A percentile compares a stretch with the other conserved stretches of the same genome.
Conservation (phyloP, 2,329 filamentous ascomycete species). For the Fusarium sp. region DNA sequence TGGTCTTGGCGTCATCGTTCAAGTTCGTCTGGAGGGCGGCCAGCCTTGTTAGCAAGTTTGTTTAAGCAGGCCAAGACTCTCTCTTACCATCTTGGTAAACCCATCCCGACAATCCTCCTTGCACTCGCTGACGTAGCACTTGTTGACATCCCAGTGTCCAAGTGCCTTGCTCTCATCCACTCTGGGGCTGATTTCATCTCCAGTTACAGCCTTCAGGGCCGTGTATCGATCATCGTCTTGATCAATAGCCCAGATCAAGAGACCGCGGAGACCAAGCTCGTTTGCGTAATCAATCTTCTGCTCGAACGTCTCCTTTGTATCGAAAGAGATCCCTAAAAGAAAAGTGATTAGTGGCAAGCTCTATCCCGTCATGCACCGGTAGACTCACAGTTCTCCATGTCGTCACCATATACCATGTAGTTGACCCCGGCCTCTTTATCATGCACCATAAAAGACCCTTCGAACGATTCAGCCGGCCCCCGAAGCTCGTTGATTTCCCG, state of each 20-base stretch:
- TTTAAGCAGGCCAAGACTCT: background rate
- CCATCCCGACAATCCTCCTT: constrained; percentile 1
- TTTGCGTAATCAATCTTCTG: constrained; percentile 18
- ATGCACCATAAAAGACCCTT: background rate
- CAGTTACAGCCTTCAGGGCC: background rate
- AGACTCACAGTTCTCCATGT: background rate
- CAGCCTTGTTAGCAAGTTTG: background rate
- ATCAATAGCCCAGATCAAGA: constrained; percentile 21
- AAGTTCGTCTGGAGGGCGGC: background rate
- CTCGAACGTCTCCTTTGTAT: constrained; percentile 10
- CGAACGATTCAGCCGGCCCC: background rate
- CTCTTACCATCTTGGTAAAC: constrained; percentile 1
- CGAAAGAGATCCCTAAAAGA: constrained; percentile 7
- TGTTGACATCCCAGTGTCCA: constrained; percentile 4
- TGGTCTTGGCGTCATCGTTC: constrained; percentile 2
- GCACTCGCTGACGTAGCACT: constrained; percentile 4
- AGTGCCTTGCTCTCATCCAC: background rate
- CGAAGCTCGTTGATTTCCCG: background rate
- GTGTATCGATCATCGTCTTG: constrained; percentile 8
- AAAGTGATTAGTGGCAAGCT: background rate
- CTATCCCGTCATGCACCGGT: background rate
- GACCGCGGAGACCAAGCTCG: constrained; percentile 1
- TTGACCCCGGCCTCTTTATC: constrained; percentile 11
- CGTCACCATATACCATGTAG: background rate
- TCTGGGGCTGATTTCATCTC: background rate